Base-by-base conservation (phyloP, 306 rosid species). In the Inga leiocalycina region DNA sequence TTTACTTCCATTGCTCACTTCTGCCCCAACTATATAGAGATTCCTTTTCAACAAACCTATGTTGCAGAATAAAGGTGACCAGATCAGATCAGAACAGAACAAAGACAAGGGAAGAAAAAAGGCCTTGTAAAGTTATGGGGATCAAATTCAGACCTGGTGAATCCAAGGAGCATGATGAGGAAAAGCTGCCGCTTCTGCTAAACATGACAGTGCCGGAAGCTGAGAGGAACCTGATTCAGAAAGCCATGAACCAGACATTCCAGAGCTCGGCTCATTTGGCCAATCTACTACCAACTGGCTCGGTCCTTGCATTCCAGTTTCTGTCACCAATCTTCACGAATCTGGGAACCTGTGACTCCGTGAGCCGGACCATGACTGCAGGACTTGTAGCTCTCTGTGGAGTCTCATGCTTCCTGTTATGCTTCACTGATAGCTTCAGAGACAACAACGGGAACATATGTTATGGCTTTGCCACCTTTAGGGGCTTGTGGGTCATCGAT, bases 231-330 rank as follows among this genome's bases (percentile, higher is more conserved):
- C 80, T 83, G 34, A 70, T 89, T 49, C 98, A 92, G 85, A 91
- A 83, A 82, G 98, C 95, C 78, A 92, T 93, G 15, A 91, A 80
- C 81, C 94, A 91, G 77, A 95, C 97, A 7, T 93, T 95, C 78
- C 86, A 87, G 49, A 91, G 97, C 90, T 89, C 97, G 3, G 98
- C 95, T 3, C 91, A 92, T 84, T 85, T 95, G 81, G 98, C 98
- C 52, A 95, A 95, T 82, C 98, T 91, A 54, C 71, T 95, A 59
- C 98, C 98, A 3, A 95, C 98, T 0, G 98, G 98, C 46, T 85
- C 97, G 6, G 98, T 95, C 11, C 98, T 95, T 73, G 93, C 97
- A 8, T 95, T 93, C 86, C 98, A 93, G 71, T 92, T 95, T 75
- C 85, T 95, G 16, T 91, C 95, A 4, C 98, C 97, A 56, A 87